phyloP scores from a whole-genome alignment of 805 yeast genomes.

The Sungouiozyma intestinalis region DNA sequence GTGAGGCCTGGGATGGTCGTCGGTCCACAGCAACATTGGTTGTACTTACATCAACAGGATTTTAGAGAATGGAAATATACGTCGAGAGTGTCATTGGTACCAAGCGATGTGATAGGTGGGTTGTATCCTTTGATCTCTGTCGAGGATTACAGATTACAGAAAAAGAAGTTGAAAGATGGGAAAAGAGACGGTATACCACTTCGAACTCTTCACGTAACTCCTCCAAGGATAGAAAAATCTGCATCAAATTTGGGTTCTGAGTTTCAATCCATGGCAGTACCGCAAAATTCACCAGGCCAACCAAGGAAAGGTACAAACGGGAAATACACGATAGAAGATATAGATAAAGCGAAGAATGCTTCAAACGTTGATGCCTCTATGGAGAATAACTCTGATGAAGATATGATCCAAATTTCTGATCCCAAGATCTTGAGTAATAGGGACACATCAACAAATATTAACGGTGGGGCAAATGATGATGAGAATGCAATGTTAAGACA shows the following conservation, averaged over 20 bases:
- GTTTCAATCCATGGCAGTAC: slow-evolving; percentile 41
- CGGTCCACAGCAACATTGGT: slow-evolving; percentile 99
- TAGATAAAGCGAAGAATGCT: slow-evolving; percentile 9
- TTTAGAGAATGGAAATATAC: slow-evolving; percentile 95
- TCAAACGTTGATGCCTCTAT: slow-evolving; percentile 3
- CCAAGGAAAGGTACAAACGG: slow-evolving; percentile 59
- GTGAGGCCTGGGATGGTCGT: slow-evolving; percentile 99
- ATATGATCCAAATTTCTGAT: slow-evolving; percentile 14
- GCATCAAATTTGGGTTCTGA: slow-evolving; percentile 22
- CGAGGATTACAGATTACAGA: slow-evolving; percentile 50
- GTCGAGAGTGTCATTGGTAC: slow-evolving; percentile 63
- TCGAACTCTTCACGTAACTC: slow-evolving; percentile 23
- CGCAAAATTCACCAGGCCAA: slow-evolving; percentile 91
- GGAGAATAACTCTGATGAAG: slow-evolving; percentile 12
- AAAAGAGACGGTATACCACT: slow-evolving; percentile 21
- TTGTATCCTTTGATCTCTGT: slow-evolving; percentile 50
- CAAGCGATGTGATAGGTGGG: slow-evolving; percentile 60
- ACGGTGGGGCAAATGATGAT: slow-evolving; percentile 15
- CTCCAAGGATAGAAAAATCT: slow-evolving; percentile 21
- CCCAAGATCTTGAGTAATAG: slow-evolving; percentile 15
- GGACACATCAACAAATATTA: slow-evolving; percentile 10
- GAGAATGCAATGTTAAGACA: slow-evolving; percentile 19
- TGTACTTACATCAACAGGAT: slow-evolving; percentile 89
- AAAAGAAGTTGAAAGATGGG: slow-evolving; percentile 25
- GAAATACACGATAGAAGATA: slow-evolving; percentile 28